Base-by-base conservation (phyloP, 2,329 filamentous ascomycete genomes). In the Alternaria consortialis region DNA sequence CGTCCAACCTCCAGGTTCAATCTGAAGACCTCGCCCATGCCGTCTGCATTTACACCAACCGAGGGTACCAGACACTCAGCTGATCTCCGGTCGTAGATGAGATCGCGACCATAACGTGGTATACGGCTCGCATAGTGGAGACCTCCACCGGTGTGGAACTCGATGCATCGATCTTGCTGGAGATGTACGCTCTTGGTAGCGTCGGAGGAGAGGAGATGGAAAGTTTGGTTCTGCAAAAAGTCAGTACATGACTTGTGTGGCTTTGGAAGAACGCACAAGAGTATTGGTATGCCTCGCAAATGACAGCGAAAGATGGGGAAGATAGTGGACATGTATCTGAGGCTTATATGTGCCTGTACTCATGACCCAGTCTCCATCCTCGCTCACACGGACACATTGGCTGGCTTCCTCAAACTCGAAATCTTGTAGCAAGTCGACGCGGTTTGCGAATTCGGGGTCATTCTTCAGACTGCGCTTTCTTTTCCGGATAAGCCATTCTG, bases 401-500 rank as follows among this genome's bases (percentile, higher is more conserved):
- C 93, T 97, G 40, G 96, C 94, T 80, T 97, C 94, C 73, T 97
- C 94, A 73, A 99, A 98, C 75, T 96, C 94, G 79, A 99, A 99
- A 76, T 99, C 95, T 74, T 99, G 95, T 37, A 99, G 86, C 58
- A 99, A 85, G 80, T 99, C 95, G 70, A 99, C 90, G 67, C 95
- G 91, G 78, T 93, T 97, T 65, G 94, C 90, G 80, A 94, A 98
- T 76, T 97, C 94, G 62, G 91, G 85, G 76, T 98, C 94, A 69
- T 94, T 89, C 80, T 98, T 98, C 70, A 97, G 83, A 75, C 92
- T 96, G 60, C 73, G 53, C 84, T 97, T 98, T 77, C 94, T 86
- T 72, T 93, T 90, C 67, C 93, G 87, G 34, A 93, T 91, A 62
- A 99, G 91, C 94, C 95, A 99, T 81, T 99, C 95, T 62, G 95